These are phyloP conservation scores for Scenedesmus sp. DNA, from an alignment of 163 green algal genomes.

Conservation along the genomic window DNA sequence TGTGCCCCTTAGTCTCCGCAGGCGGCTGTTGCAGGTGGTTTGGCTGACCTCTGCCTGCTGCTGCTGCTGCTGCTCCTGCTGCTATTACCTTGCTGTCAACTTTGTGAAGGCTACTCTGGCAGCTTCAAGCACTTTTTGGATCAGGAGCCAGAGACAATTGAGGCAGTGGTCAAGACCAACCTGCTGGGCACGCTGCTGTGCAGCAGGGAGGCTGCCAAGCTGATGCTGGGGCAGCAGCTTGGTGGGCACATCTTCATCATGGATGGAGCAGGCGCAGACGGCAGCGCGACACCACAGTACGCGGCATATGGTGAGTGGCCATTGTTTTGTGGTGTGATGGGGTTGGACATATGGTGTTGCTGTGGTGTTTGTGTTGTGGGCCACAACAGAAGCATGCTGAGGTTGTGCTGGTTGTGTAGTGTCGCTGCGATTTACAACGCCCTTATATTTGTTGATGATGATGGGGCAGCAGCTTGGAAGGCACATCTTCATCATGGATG, in stretches of 20 bases:
- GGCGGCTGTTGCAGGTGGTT: too few species aligned
- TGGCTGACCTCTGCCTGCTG: neutral
- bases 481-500: neutral
- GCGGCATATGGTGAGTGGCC: slow-evolving; percentile 71
- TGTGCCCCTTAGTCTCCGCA: too few species aligned
- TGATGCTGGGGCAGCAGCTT: slow-evolving; percentile 26
- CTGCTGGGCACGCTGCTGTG: slow-evolving; percentile 82
- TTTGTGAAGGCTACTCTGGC: slow-evolving; percentile 48
- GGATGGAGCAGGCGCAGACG: slow-evolving; percentile 85
- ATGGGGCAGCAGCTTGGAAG: neutral
- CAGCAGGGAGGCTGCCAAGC: slow-evolving; percentile 44
- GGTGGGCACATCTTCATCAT: slow-evolving; percentile 89
- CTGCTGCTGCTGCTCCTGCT: neutral
- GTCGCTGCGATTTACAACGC: too few species aligned
- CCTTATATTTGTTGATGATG: neutral
- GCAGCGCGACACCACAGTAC: slow-evolving; percentile 82
- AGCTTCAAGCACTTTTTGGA: slow-evolving; percentile 73
- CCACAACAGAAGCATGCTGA: neutral
- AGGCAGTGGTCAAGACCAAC: slow-evolving; percentile 80
- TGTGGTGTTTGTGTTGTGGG: neutral
- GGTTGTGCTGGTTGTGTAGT: too few species aligned
- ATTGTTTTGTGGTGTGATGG: neutral
- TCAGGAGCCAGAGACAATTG: slow-evolving; percentile 60
- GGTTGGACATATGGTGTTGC: neutral
- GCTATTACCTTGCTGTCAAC: too few species aligned